Conservation (phyloP, 306 rosid species). For the Vigna reflexopilosa region DNA sequence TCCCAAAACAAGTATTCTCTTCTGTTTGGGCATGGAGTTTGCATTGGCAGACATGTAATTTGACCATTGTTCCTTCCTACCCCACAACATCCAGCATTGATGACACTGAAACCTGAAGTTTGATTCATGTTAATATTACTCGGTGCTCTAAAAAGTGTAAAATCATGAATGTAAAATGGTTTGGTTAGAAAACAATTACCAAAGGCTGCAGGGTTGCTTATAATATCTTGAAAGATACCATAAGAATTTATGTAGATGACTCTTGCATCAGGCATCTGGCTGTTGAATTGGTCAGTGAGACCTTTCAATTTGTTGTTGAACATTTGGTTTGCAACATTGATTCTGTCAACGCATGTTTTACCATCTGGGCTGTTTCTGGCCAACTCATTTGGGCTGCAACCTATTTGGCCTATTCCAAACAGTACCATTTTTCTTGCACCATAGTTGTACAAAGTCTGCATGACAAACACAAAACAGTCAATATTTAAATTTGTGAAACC, state of each 20-base stretch:
- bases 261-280: slow-evolving; percentile 60
- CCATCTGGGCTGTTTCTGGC: slow-evolving; percentile 83
- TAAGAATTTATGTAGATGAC: slow-evolving; percentile 73
- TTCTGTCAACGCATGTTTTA: slow-evolving; percentile 65
- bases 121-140: neutral
- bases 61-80: slow-evolving; percentile 93
- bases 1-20: slow-evolving; percentile 86
- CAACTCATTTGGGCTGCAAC: slow-evolving; percentile 85
- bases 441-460: slow-evolving; percentile 65
- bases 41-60: slow-evolving; percentile 87
- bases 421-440: slow-evolving; percentile 91
- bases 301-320: slow-evolving; percentile 73
- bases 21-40: slow-evolving; percentile 78
- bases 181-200: slow-evolving; percentile 56
- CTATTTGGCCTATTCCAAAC: slow-evolving; percentile 88
- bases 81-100: slow-evolving; percentile 86
- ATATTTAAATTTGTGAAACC: neutral
- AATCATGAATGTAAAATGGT: neutral
- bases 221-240: slow-evolving; percentile 74
- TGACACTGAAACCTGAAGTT: slow-evolving; percentile 66
- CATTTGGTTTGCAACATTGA: slow-evolving; percentile 76
- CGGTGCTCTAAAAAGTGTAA: neutral
- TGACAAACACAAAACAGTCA: slow-evolving; percentile 2
- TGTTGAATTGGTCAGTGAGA: slow-evolving; percentile 69
- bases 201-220: slow-evolving; percentile 65